phyloP scores from a whole-genome alignment of 495 filamentous ascomycete species.

The Viridothelium virens region DNA sequence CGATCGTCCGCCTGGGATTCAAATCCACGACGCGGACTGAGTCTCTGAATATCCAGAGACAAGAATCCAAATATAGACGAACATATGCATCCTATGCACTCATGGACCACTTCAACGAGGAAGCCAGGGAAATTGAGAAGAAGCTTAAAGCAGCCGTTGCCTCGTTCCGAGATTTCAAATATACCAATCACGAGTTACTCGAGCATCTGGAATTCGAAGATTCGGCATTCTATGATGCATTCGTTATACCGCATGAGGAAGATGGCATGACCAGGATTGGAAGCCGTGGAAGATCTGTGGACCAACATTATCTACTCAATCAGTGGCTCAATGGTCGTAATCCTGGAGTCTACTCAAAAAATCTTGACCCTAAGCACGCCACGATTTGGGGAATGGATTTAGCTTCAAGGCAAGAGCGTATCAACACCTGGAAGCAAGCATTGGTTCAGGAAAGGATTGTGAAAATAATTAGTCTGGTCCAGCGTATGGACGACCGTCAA shows the following conservation, averaged over 20 bases:
- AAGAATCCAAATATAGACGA: conserved; percentile 31
- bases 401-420: conserved; percentile 31
- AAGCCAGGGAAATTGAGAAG: conserved; percentile 25
- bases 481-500: conserved; percentile 41
- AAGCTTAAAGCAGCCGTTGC: conserved; percentile 28
- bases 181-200: conserved; percentile 37
- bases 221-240: conserved; percentile 48
- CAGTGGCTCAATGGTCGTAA: conserved; percentile 48
- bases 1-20: conserved; percentile 60
- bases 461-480: conserved; percentile 33
- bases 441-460: conserved; percentile 45
- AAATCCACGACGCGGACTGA: conserved; percentile 50
- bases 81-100: conserved; percentile 33
- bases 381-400: conserved; percentile 49
- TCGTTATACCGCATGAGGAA: conserved; percentile 41
- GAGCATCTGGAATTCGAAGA: conserved; percentile 60
- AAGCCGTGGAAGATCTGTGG: conserved; percentile 40
- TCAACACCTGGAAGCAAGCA: conserved; percentile 43
- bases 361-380: conserved; percentile 7
- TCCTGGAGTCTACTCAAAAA: conserved; percentile 37
- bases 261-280: conserved; percentile 44
- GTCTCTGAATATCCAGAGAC: conserved; percentile 42
- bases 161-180: conserved; percentile 22
- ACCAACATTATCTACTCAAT: conserved; percentile 46
- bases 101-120: conserved; percentile 36